Evolutionary conservation across 176 grass and related monocot genomes (phyloP), one percentile per base, ranked within the genome.

Genomic region (Avena eriantha): DNA sequence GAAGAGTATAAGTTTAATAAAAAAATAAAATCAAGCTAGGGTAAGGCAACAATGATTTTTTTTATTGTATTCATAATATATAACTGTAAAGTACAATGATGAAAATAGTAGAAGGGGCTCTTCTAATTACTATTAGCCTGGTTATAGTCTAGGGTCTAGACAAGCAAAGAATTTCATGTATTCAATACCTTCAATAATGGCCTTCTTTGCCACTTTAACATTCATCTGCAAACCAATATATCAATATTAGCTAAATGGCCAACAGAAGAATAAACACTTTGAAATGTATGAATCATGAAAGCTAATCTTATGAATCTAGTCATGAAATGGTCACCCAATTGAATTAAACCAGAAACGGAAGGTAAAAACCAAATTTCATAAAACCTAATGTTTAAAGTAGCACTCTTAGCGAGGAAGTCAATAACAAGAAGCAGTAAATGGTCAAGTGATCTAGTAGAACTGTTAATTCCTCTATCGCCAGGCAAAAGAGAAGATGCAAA

Each of bases 141-240:
- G 55, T 72, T 69, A 49, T 64, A 79, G 33, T 55, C 35, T 26
- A 79, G 17, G 29, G 26, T 48, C 83, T 88, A 76, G 8, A 86
- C 13, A 36, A 34, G 36, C 0, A 35, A 59, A 39, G 26, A 76
- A 43, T 88, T 82, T 29, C 22, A 74, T 87, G 75, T 24, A 73
- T 41, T 53, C 31, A 79, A 54, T 90, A 98, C 93, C 96, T 95
- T 98, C 93, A 78, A 95, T 77, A 59, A 98, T 93, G 24, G 93
- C 91, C 73, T 91, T 98, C 88, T 94, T 98, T 69, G 93, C 86
- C 29, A 79, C 84, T 92, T 98, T 98, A 84, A 95, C 59, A 90
- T 95, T 90, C 93, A 98, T 94, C 93, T 98, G 90, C 46, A 75
- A 90, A 56, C 41, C 6, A 71, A 89, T 77, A 73, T 36, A 21